Base-by-base conservation (phyloP, 148 eudicot species). In the Amaranthus cruentus region DNA sequence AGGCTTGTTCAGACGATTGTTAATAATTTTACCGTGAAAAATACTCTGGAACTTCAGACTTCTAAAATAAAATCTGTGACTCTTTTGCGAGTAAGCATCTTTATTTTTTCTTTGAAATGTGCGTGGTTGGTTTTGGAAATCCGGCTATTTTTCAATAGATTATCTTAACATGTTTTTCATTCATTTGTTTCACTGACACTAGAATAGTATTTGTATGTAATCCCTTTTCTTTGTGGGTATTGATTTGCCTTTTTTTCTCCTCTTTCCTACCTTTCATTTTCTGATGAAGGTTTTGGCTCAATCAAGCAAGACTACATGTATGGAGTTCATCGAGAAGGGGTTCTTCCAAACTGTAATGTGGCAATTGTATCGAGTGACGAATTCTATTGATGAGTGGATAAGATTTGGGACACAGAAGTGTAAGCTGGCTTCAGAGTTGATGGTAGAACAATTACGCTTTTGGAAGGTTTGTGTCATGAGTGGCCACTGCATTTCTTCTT, bases 381-480 rank as follows among this genome's bases (percentile, higher is more conserved):
- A 70, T 73, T 81, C 90, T n/a, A 77, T 87, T 72, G 87, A 86
- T 38, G 87, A 85, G 55, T 94, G 98, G 97, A 55, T 86, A 74
- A 86, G 81, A 63, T 81, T 73, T 68, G 90, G 93, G 73, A 82
- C 66, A 58, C 89, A 88, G 66, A 78, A 82, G 47, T 84, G 88
- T 71, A 91, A 83, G 81, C 87, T 86, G 54, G 79, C 85, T 46
- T 90, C 97, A 28, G 85, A 86, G 28, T 78, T 94, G 81, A 79
- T 89, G 82, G 84, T 87, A 61, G 91, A 94, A 78, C 97, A 89
- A 69, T 82, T 95, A 59, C 90, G 97, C 53, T 82, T 91, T 68
- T 95, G 91, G 96, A 95, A 88, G 86, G 96, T 91, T 78, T 91
- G 94, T 81, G 76, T 90, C 81, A 78, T 77, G 69, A 86, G 86